Conservation (phyloP, 768 basidiomycete species). For the Chiua virens region DNA sequence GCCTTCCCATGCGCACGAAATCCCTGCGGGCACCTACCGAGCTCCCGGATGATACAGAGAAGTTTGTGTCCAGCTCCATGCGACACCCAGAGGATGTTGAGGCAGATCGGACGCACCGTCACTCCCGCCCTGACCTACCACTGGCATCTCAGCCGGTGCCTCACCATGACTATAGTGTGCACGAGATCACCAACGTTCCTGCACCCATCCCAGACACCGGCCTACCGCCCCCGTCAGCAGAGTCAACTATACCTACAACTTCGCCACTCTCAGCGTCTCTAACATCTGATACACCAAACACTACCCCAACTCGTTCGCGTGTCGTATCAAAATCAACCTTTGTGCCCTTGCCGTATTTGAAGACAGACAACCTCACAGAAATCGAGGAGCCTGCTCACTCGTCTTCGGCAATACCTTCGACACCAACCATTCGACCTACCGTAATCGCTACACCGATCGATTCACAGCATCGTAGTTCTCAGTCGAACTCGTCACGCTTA, state of each 20-base stretch:
- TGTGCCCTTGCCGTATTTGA: slow-evolving; percentile 28
- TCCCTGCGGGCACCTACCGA: slow-evolving; percentile 6
- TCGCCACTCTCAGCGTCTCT: slow-evolving; percentile 20
- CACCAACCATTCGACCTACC: slow-evolving; percentile 3
- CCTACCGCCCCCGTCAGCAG: slow-evolving; percentile 25
- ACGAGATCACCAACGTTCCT: slow-evolving; percentile 31
- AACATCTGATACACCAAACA: slow-evolving; percentile 21
- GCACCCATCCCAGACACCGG: slow-evolving; percentile 33
- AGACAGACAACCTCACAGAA: slow-evolving; percentile 26
- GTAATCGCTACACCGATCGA: not conserved
- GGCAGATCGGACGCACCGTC: not conserved
- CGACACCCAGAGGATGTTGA: not conserved
- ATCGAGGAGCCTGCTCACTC: slow-evolving; percentile 15
- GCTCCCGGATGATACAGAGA: slow-evolving; percentile 24
- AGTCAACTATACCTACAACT: slow-evolving; percentile 4
- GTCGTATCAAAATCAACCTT: slow-evolving; percentile 23
- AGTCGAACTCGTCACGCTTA: slow-evolving; percentile 33
- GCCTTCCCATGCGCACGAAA: slow-evolving; percentile 7
- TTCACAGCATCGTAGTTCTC: slow-evolving; percentile 7
- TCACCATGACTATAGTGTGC: slow-evolving; percentile 25
- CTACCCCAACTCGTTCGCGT: slow-evolving; percentile 9
- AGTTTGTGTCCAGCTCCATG: slow-evolving; percentile 9
- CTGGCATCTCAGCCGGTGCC: slow-evolving; percentile 10
- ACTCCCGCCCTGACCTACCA: slow-evolving; percentile 12
- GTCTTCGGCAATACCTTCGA: slow-evolving; percentile 4